Evolutionary conservation across 2,329 filamentous ascomycete species (phyloP).

Genomic region (Fusarium gaditjirri): DNA sequence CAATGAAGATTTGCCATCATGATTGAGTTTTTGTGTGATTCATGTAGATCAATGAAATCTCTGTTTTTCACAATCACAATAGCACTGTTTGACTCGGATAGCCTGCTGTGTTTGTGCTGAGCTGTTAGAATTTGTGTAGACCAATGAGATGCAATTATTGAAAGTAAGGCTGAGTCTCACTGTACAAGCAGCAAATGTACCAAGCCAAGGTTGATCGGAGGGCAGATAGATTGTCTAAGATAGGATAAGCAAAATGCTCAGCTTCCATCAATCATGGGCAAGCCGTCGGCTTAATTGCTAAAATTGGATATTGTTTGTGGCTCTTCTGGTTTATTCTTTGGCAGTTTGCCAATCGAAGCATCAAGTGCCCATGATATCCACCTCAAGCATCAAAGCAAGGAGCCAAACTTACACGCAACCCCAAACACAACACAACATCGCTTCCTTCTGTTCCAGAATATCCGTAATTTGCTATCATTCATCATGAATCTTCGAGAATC

Average conservation of each 20-base stretch:
- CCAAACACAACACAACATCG: background rate
- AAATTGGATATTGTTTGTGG: background rate
- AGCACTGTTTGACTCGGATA: constrained; percentile 25
- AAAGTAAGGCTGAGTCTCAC: constrained; percentile 26
- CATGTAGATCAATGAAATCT: constrained; percentile 16
- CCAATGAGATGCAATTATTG: constrained; percentile 7
- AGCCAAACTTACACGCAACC: background rate
- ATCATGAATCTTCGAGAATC: constrained; percentile 15
- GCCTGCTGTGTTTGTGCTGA: background rate
- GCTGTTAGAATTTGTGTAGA: background rate
- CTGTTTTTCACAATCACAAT: background rate
- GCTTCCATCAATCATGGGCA: background rate
- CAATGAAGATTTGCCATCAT: background rate
- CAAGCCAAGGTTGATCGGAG: background rate
- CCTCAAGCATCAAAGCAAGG: background rate
- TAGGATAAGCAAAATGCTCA: accelerated
- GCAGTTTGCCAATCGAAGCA: background rate
- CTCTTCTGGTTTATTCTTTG: background rate
- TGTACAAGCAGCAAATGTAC: background rate
- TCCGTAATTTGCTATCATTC: background rate
- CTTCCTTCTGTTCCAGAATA: background rate
- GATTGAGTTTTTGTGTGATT: constrained; percentile 16
- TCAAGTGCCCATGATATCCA: background rate
- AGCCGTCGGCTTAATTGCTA: background rate
- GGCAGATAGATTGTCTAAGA: constrained; percentile 5